These are phyloP conservation scores for Parathielavia hyrcaniae DNA, from an alignment of 495 filamentous ascomycete species.

Conservation along the genomic window DNA sequence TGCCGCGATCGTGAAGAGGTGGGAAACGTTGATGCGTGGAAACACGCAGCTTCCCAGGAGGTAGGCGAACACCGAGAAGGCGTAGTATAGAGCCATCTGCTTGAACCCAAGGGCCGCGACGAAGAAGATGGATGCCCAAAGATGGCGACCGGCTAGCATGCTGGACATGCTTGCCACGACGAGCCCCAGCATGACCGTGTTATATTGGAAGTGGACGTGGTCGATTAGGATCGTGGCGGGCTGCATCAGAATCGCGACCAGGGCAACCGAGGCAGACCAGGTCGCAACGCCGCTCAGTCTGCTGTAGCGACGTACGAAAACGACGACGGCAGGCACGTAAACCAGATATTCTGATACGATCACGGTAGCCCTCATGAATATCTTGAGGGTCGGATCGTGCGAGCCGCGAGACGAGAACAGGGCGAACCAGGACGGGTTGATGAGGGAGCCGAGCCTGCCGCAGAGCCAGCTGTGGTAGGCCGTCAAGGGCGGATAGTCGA, in stretches of 20 bases:
- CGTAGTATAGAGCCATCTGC: slow-evolving; percentile 98
- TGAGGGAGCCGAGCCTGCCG: slow-evolving; percentile 72
- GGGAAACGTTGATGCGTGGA: slow-evolving; percentile 60
- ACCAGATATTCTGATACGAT: slow-evolving; percentile 82
- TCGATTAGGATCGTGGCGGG: slow-evolving; percentile 88
- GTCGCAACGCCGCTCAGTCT: slow-evolving; percentile 59
- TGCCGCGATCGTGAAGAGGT: slow-evolving; percentile 67
- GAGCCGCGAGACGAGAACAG: slow-evolving; percentile 74
- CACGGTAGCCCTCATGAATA: slow-evolving; percentile 91
- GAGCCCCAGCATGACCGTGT: slow-evolving; percentile 94
- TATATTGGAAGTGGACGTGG: slow-evolving; percentile 98
- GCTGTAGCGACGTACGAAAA: slow-evolving; percentile 74
- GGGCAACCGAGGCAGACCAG: slow-evolving; percentile 77
- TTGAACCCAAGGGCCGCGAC: slow-evolving; percentile 92
- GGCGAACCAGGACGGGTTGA: slow-evolving; percentile 85
- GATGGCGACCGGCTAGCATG: slow-evolving; percentile 72
- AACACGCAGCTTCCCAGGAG: slow-evolving; percentile 79
- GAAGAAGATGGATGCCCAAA: slow-evolving; percentile 90
- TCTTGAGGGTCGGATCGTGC: slow-evolving; percentile 73
- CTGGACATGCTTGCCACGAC: slow-evolving; percentile 79
- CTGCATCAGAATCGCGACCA: slow-evolving; percentile 87
- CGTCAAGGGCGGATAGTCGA: slow-evolving; percentile 95
- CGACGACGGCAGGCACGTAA: slow-evolving; percentile 77
- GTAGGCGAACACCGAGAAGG: slow-evolving; percentile 85
- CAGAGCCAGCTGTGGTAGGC: slow-evolving; percentile 95